These are phyloP conservation scores for Aristolochia fimbriata DNA, from an alignment of 164 flowering plant genomes.

Conservation along the genomic window DNA sequence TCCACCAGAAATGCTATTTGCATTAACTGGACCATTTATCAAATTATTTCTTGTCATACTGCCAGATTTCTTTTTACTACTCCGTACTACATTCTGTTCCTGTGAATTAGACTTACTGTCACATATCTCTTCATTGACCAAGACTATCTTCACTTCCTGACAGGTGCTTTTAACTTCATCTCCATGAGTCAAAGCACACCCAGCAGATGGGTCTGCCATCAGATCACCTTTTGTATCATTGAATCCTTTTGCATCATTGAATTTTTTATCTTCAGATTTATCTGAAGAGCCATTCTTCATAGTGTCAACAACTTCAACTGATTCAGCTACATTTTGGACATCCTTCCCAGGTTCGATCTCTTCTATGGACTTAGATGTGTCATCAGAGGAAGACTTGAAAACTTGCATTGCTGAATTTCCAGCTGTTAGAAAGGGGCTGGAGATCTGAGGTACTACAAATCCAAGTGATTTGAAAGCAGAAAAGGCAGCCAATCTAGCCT, in stretches of 20 bases:
- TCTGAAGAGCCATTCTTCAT: constrained; percentile 6
- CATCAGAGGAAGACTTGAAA: constrained; percentile 26
- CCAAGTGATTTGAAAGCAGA: constrained; percentile 92
- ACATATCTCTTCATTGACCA: background rate
- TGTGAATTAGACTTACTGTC: background rate
- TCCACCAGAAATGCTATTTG: constrained; percentile 51
- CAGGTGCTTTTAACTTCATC: too few relatives aligned
- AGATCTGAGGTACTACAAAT: constrained; percentile 45
- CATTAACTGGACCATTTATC: constrained; percentile 58
- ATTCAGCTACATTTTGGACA: constrained; percentile 10
- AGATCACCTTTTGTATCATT: background rate
- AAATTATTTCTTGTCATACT: too few relatives aligned
- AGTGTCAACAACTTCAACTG: constrained; percentile 9
- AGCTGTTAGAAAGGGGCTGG: constrained; percentile 29
- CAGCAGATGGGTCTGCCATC: too few relatives aligned
- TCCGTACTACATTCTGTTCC: background rate
- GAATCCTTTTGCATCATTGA: background rate
- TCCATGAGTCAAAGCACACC: too few relatives aligned
- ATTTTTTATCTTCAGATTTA: constrained; percentile 16
- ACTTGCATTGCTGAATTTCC: constrained; percentile 22
- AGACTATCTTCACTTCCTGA: too few relatives aligned
- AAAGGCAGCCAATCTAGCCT: constrained; percentile 90
- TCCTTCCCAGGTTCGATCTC: constrained; percentile 9
- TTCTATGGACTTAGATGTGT: constrained; percentile 21
- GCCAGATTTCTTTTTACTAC: background rate